phyloP scores from a whole-genome alignment of 441 rosid genomes.

The Rhodomyrtus psidioides region DNA sequence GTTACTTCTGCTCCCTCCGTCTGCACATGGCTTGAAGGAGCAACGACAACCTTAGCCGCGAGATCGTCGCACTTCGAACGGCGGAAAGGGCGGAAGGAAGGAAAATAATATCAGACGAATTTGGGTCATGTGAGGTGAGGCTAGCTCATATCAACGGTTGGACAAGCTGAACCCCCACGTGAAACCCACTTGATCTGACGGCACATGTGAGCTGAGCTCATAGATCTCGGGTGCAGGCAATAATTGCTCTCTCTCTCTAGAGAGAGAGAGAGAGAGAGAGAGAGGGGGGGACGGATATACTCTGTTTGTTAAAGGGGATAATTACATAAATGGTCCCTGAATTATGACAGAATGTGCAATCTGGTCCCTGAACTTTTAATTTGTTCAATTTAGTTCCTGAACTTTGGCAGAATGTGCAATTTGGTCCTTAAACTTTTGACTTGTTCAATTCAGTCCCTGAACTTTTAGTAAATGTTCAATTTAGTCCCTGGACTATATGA shows the following conservation, averaged over 20 bases:
- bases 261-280: no score
- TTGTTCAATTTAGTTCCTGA: no score
- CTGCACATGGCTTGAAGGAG: neutral
- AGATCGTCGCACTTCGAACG: neutral
- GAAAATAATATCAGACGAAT: neutral
- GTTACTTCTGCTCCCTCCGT: neutral
- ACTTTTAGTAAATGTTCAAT: no score
- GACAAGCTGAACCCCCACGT: neutral
- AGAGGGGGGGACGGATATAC: neutral
- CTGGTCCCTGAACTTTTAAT: no score
- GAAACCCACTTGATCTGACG: neutral
- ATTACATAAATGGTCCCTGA: no score
- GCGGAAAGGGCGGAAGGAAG: neutral
- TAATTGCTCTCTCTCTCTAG: no score
- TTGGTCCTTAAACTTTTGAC: no score
- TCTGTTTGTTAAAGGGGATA: no score
- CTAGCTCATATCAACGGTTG: neutral
- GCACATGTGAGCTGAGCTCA: neutral
- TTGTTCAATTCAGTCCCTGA: no score
- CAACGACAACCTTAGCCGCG: neutral
- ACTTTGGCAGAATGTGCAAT: no score
- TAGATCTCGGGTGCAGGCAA: neutral
- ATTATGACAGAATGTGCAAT: no score
- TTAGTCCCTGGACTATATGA: no score
- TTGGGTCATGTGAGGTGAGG: neutral